These are phyloP conservation scores for Marasmius oreades DNA, from an alignment of 1,284 basidiomycete species.

Conservation along the genomic window DNA sequence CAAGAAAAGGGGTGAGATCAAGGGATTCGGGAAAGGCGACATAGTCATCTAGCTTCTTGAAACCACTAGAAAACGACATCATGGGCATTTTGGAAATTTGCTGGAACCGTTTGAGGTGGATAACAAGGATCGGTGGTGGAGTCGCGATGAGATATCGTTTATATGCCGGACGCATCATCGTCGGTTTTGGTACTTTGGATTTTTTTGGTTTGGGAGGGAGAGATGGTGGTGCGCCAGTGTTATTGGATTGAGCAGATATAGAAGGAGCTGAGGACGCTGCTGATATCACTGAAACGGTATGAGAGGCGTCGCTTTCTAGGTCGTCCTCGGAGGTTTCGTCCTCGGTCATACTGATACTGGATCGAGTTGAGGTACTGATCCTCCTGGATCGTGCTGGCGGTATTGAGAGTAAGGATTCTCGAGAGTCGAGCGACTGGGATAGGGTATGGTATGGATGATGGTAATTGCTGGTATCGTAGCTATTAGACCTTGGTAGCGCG, in stretches of 20 bases:
- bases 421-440: not conserved
- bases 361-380: not conserved
- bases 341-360: slow-evolving; percentile 1
- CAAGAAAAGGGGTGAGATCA: slow-evolving; percentile 83
- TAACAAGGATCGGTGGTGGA: slow-evolving; percentile 85
- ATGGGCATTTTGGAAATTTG: slow-evolving; percentile 49
- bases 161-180: slow-evolving; percentile 79
- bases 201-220: slow-evolving; percentile 24
- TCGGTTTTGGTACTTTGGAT: slow-evolving; percentile 47
- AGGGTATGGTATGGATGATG: not conserved
- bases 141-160: slow-evolving; percentile 90
- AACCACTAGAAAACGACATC: slow-evolving; percentile 56
- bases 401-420: slow-evolving; percentile 16
- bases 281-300: slow-evolving; percentile 1
- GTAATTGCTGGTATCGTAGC: not conserved
- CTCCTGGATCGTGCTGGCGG: slow-evolving; percentile 8
- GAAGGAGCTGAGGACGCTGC: not conserved
- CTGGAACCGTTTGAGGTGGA: slow-evolving; percentile 94
- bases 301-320: slow-evolving; percentile 17
- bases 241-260: not conserved
- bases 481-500: not conserved
- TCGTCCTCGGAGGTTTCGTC: slow-evolving; percentile 9
- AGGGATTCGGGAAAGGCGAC: slow-evolving; percentile 86
- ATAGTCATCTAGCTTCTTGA: slow-evolving; percentile 87
- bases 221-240: slow-evolving; percentile 20